phyloP scores from a whole-genome alignment of 2,329 filamentous ascomycete genomes.

The Gremmenia infestans region DNA sequence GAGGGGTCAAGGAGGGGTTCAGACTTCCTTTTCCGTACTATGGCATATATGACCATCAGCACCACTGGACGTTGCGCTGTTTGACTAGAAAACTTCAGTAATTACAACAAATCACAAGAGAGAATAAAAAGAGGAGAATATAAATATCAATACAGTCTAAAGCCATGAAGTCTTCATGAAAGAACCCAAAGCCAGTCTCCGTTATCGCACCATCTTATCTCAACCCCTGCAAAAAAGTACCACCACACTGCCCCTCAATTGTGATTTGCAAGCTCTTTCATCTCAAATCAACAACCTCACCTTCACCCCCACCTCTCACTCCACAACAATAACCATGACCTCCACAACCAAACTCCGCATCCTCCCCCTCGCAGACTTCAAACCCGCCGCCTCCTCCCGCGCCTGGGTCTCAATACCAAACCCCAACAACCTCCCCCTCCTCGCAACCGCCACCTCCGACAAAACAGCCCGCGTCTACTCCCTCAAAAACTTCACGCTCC shows the following conservation, averaged over 20 bases:
- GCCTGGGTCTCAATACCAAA: slow-evolving; percentile 86
- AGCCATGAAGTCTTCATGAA: background rate
- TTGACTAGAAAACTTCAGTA: too few species aligned
- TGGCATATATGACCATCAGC: too few species aligned
- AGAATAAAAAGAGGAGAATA: background rate
- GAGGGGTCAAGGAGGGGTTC: too few species aligned
- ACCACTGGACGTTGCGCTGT: too few species aligned
- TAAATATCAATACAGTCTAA: background rate
- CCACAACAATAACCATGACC: background rate
- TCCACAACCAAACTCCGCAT: slow-evolving; percentile 3
- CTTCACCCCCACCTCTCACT: background rate
- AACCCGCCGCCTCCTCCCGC: slow-evolving; percentile 57
- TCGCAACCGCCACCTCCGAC: slow-evolving; percentile 82
- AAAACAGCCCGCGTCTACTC: slow-evolving; percentile 89
- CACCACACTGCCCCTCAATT: background rate
- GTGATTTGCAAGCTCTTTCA: too few species aligned
- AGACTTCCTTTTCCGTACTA: too few species aligned
- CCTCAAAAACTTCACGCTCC: slow-evolving; percentile 70
- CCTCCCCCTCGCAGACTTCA: slow-evolving; percentile 28
- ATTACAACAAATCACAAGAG: too few species aligned
- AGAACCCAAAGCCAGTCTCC: background rate
- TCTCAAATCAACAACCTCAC: background rate
- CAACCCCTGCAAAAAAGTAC: background rate
- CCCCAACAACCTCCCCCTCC: slow-evolving; percentile 70
- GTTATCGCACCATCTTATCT: background rate